Base-by-base conservation (phyloP, 805 yeast species). In the Maudiozyma saulgeensis region DNA sequence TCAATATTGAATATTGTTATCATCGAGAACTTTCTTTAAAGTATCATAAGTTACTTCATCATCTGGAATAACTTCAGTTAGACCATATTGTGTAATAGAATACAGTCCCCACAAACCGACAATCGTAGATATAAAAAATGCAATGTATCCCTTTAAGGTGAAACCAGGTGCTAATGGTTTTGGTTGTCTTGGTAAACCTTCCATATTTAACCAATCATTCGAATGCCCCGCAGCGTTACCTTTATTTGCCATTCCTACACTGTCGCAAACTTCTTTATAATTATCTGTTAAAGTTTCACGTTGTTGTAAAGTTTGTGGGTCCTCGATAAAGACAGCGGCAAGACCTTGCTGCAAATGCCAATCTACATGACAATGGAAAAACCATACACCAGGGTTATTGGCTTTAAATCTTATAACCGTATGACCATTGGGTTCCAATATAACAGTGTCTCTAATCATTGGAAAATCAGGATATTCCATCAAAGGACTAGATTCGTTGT, bases 381-480 rank as follows among this genome's bases (percentile, higher is more conserved):
- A 79, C 96, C 96, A 90, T 25, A 88, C 82, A 50, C 97, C 97
- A 2, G 96, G 96, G 60, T 90, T 89, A 59, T 84, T 80, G 12
- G 96, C 88, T 57, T 71, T 76, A 66, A 87, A 87, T 56, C 96
- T 72, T 32, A 81, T 61, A 16, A 82, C 89, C 46, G 81, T 65
- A 63, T 80, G 77, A 2, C 90, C 87, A 57, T 82, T 80, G 34
- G 84, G 79, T 46, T 80, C 77, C 16, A 87, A 79, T 55, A 76
- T 71, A 19, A 80, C 80, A 0, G 91, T 84, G 61, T 89, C 96
- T 66, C 96, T 75, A 45, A 72, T 62, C 61, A 79, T 62, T 39
- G 89, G 95, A 48, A 69, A 66, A 39, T 76, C 78, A 8, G 87
- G 87, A 59, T 70, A 74, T 4, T 69, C 53, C 67, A 32, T 69